Conservation (phyloP, 139 green algal genomes). For the Pleodorina starrii region DNA sequence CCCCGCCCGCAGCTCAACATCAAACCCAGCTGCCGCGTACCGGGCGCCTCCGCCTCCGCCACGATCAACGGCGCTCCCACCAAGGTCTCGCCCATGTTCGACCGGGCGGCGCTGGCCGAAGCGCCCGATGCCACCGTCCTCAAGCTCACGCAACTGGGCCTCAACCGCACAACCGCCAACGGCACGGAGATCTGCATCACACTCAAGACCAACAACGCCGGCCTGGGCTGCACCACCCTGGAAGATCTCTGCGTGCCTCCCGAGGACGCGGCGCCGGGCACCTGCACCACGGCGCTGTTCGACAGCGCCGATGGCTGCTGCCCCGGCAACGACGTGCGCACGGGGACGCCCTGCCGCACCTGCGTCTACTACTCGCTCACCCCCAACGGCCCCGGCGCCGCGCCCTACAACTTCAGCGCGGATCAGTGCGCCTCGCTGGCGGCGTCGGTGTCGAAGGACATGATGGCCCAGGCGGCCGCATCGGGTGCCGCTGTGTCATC, state of each 20-base stretch:
- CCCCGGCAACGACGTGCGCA: neutral
- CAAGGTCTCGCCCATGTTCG: neutral
- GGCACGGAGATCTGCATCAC: slow-evolving; percentile 17
- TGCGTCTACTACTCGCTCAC: neutral
- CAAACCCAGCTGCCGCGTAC: neutral
- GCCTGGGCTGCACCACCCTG: slow-evolving; percentile 7
- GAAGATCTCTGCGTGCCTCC: slow-evolving; percentile 6
- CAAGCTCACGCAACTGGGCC: slow-evolving; percentile 24
- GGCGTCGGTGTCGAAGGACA: neutral
- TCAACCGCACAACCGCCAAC: slow-evolving; percentile 8
- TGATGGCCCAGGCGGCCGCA: neutral
- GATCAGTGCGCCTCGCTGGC: neutral
- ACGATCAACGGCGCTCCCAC: slow-evolving; percentile 18
- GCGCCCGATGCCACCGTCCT: neutral
- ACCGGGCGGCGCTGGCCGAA: neutral
- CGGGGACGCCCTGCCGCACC: neutral
- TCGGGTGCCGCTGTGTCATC: neutral
- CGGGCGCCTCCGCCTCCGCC: neutral
- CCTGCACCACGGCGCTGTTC: neutral
- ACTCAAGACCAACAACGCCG: neutral
- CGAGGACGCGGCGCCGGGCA: neutral
- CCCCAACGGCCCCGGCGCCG: neutral
- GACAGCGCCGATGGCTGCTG: slow-evolving; percentile 2
- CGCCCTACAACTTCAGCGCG: neutral
- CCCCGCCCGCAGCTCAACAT: slow-evolving; percentile 10